A percentile compares a stretch with the other conserved stretches of the same genome.
Evolutionary conservation across 2,329 filamentous ascomycete genomes (phyloP).

Genomic region (Pezicula radicicola): DNA sequence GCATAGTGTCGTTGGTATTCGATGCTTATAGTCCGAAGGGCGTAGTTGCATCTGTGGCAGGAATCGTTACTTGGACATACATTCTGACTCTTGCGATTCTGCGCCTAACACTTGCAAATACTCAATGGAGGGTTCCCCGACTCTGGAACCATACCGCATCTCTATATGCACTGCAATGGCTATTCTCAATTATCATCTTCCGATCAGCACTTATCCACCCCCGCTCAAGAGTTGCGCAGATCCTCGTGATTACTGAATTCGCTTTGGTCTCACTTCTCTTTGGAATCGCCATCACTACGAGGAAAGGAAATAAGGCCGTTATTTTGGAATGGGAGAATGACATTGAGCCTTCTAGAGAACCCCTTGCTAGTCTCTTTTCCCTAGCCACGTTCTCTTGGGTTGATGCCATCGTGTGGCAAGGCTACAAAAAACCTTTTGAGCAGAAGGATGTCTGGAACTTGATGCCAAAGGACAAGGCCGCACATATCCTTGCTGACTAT

Average conservation of each 20-base stretch:
- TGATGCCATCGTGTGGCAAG: constrained; percentile 82
- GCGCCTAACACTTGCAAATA: constrained; percentile 65
- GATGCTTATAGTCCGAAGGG: constrained; percentile 57
- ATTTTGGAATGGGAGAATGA: constrained; percentile 85
- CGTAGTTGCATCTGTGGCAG: constrained; percentile 59
- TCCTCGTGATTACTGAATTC: constrained; percentile 72
- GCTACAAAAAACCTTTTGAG: constrained; percentile 81
- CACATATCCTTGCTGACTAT: constrained; percentile 75
- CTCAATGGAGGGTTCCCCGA: constrained; percentile 63
- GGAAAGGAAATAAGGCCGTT: constrained; percentile 89
- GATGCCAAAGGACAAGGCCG: constrained; percentile 82
- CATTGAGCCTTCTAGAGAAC: constrained; percentile 82
- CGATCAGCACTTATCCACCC: constrained; percentile 83
- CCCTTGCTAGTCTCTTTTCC: constrained; percentile 84
- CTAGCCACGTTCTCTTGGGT: constrained; percentile 88
- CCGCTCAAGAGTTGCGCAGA: constrained; percentile 56
- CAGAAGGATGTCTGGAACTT: constrained; percentile 91
- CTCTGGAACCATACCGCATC: constrained; percentile 92
- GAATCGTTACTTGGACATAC: constrained; percentile 77
- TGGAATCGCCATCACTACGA: constrained; percentile 72
- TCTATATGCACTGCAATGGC: constrained; percentile 81
- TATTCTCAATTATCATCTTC: constrained; percentile 73
- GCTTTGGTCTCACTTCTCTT: constrained; percentile 71
- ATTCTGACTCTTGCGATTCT: constrained; percentile 69
- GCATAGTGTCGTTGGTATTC: constrained; percentile 60